Conservation (phyloP, 2,329 filamentous ascomycete genomes). For the Talaromyces sp. region DNA sequence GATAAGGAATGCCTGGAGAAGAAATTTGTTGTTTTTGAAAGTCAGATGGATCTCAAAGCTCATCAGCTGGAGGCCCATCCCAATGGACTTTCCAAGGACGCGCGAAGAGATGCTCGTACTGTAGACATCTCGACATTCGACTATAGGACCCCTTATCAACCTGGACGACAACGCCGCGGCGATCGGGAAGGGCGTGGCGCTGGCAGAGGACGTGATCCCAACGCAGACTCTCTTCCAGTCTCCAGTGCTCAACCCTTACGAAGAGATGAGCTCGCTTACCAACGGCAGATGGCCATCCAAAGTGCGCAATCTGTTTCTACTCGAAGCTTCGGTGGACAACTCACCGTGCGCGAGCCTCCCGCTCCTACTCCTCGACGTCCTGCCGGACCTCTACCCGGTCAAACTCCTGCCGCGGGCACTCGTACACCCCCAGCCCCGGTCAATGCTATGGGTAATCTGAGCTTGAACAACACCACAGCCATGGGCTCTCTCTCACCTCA, state of each 20-base stretch:
- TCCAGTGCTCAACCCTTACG: constrained; percentile 75
- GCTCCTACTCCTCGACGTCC: constrained; percentile 45
- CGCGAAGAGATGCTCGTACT: constrained; percentile 71
- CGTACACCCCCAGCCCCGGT: constrained; percentile 26
- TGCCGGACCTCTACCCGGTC: constrained; percentile 26
- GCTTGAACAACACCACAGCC: constrained; percentile 37
- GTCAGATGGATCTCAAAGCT: constrained; percentile 89
- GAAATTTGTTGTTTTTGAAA: constrained; percentile 95
- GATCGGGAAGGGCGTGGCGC: constrained; percentile 49
- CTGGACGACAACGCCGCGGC: constrained; percentile 39
- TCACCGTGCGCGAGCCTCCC: constrained; percentile 51
- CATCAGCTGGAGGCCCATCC: constrained; percentile 84
- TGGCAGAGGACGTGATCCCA: constrained; percentile 76
- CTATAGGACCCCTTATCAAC: constrained; percentile 65
- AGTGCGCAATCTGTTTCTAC: constrained; percentile 74
- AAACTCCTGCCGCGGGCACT: constrained; percentile 23
- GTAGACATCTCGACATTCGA: constrained; percentile 89
- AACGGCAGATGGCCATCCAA: constrained; percentile 86
- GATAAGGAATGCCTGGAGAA: constrained; percentile 89
- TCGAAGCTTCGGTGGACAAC: constrained; percentile 77
- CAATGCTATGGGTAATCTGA: constrained; percentile 49
- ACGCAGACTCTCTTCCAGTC: constrained; percentile 69
- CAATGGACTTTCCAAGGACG: constrained; percentile 72
- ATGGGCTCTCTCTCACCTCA: constrained; percentile 56
- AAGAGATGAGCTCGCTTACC: constrained; percentile 84